A percentile compares a stretch with the other conserved stretches of the same genome.
phyloP scores from a whole-genome alignment of 805 yeast species.

The Wickerhamiella dianesei region DNA sequence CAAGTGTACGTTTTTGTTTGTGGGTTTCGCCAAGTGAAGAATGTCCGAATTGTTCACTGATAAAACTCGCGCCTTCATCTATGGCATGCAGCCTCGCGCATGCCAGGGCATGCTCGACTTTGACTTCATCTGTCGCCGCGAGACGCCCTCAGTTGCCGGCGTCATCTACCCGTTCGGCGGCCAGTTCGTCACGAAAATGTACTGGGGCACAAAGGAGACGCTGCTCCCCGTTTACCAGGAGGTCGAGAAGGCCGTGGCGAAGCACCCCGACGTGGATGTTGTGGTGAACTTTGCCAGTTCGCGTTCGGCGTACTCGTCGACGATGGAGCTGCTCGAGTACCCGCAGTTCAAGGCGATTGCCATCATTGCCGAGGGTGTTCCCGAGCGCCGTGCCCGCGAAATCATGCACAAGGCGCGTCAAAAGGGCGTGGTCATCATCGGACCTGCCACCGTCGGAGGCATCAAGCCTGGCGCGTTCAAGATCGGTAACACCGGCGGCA shows the following conservation, averaged over 20 bases:
- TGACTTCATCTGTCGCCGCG: slow-evolving; percentile 34
- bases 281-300: slow-evolving; percentile 36
- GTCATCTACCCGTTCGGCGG: slow-evolving; percentile 36
- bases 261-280: slow-evolving; percentile 37
- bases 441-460: slow-evolving; percentile 37
- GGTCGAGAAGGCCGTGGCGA: slow-evolving; percentile 29
- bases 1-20: too few relatives aligned
- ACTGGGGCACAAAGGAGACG: slow-evolving; percentile 38
- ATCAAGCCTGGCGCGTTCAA: slow-evolving; percentile 38
- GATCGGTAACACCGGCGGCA: slow-evolving; percentile 38
- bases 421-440: slow-evolving; percentile 35
- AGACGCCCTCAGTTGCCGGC: slow-evolving; percentile 34
- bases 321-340: slow-evolving; percentile 34
- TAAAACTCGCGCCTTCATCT: slow-evolving; percentile 33
- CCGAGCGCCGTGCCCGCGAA: slow-evolving; percentile 37
- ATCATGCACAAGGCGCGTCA: slow-evolving; percentile 31
- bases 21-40: background rate
- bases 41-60: slow-evolving; percentile 29
- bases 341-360: slow-evolving; percentile 36
- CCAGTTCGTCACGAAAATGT: slow-evolving; percentile 33
- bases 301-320: slow-evolving; percentile 34
- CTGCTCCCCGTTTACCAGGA: slow-evolving; percentile 34
- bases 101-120: slow-evolving; percentile 38
- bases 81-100: slow-evolving; percentile 35
- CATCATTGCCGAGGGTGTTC: slow-evolving; percentile 37